Evolutionary conservation across 2,329 filamentous ascomycete genomes (phyloP).

Genomic region (Sclerotinia nivalis): DNA sequence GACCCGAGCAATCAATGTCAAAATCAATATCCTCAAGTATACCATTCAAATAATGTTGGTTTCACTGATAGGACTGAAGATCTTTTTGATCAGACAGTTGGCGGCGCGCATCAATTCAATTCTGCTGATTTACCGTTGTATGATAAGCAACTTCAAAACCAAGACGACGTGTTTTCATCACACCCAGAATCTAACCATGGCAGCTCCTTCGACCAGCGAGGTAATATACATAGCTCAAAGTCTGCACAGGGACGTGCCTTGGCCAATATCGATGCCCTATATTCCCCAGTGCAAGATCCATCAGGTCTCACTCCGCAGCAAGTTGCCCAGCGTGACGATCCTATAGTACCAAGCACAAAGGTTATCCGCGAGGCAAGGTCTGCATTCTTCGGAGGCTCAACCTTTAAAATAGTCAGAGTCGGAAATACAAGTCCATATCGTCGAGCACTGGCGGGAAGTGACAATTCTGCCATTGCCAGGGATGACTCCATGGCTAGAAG

Average conservation of each 20-base stretch:
- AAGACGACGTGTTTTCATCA: constrained; percentile 36
- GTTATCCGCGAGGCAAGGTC: constrained; percentile 48
- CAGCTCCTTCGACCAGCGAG: background rate
- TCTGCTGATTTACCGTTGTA: constrained; percentile 28
- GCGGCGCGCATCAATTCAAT: constrained; percentile 33
- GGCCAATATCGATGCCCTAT: constrained; percentile 5
- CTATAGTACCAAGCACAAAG: constrained; percentile 34
- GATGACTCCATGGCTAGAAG: constrained; percentile 18
- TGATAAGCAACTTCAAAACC: constrained; percentile 25
- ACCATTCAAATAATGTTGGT: constrained; percentile 27
- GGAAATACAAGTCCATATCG: constrained; percentile 58
- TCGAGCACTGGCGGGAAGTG: constrained; percentile 45
- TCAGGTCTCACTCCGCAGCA: constrained; percentile 36
- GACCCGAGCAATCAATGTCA: constrained; percentile 19
- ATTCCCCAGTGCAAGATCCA: constrained; percentile 3
- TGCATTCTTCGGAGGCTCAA: constrained; percentile 54
- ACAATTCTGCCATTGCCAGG: constrained; percentile 21
- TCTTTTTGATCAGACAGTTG: constrained; percentile 27
- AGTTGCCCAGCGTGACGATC: constrained; percentile 36
- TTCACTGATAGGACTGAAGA: constrained; percentile 26
- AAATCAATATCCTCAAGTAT: constrained; percentile 15
- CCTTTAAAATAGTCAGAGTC: constrained; percentile 55
- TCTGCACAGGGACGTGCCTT: constrained; percentile 6
- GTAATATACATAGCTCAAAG: background rate
- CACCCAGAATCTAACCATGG: constrained; percentile 14